phyloP scores from a whole-genome alignment of 768 basidiomycete genomes.

The Suillus brevipes region DNA sequence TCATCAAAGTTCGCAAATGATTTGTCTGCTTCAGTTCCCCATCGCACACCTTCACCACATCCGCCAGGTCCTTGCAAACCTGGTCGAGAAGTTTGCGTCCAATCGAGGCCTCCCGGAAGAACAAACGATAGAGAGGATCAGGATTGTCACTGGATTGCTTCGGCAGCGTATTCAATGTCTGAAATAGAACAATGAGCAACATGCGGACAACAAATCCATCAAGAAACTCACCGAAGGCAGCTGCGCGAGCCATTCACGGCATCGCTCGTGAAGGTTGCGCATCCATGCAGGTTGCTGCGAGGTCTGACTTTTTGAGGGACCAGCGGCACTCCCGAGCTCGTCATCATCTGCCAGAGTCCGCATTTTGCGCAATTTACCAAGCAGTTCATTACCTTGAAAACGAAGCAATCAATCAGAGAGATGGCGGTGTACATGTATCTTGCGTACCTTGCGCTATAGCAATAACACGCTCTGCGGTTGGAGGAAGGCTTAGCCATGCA shows the following conservation, averaged over 20 bases:
- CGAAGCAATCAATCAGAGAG: slow-evolving; percentile 1
- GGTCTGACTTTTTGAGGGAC: slow-evolving; percentile 60
- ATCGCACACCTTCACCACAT: slow-evolving; percentile 81
- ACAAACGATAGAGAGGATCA: slow-evolving; percentile 87
- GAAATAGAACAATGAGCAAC: slow-evolving; percentile 15
- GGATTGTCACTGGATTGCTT: slow-evolving; percentile 69
- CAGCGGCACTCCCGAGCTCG: slow-evolving; percentile 48
- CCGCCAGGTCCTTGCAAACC: slow-evolving; percentile 77
- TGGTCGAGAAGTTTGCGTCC: slow-evolving; percentile 76
- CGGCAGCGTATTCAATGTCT: slow-evolving; percentile 66
- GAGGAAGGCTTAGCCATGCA: slow-evolving; percentile 91
- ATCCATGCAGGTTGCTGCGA: slow-evolving; percentile 94
- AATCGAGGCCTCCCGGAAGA: slow-evolving; percentile 82
- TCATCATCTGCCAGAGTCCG: slow-evolving; percentile 85
- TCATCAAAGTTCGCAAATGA: slow-evolving; percentile 89
- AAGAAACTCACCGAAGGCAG: slow-evolving; percentile 65
- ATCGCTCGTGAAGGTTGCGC: slow-evolving; percentile 78
- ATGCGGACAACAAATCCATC: background rate
- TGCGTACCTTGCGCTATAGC: slow-evolving; percentile 82
- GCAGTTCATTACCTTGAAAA: slow-evolving; percentile 68
- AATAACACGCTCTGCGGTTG: slow-evolving; percentile 89
- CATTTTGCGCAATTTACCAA: slow-evolving; percentile 92
- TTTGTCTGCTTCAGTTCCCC: slow-evolving; percentile 95
- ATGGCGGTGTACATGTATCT: slow-evolving; percentile 6
- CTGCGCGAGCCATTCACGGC: slow-evolving; percentile 77